A percentile compares a stretch with the other conserved stretches of the same genome.
These are phyloP conservation scores for Trichosporon sp. DNA, from an alignment of 1,284 basidiomycete genomes.

Conservation along the genomic window DNA sequence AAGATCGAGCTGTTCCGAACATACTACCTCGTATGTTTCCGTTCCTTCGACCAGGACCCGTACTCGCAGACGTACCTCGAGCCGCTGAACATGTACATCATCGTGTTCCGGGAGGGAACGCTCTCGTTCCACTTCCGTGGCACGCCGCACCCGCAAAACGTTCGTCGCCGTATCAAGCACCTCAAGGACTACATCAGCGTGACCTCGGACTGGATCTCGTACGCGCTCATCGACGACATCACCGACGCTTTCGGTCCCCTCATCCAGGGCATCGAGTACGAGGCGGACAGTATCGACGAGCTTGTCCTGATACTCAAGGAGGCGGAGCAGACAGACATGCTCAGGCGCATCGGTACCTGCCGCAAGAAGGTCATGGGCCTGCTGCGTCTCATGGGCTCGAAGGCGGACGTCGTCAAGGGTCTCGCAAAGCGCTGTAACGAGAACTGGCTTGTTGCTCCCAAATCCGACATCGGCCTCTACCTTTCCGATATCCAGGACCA, in stretches of 20 bases:
- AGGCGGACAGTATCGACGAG: conserved; percentile 98
- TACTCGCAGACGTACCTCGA: conserved; percentile 97
- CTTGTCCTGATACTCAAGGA: conserved; percentile 93
- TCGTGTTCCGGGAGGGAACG: conserved; percentile 98
- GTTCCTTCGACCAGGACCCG: conserved; percentile 97
- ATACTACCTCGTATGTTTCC: conserved; percentile 99
- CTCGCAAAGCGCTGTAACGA: conserved; percentile 95
- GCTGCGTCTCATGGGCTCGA: conserved; percentile 91
- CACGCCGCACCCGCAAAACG: conserved; percentile 96
- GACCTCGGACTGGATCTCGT: conserved; percentile 99
- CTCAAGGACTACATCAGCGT: conserved; percentile 99
- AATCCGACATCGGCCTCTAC: conserved; percentile 94
- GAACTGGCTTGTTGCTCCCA: conserved; percentile 97
- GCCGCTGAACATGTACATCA: conserved; percentile 99
- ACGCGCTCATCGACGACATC: conserved; percentile 98
- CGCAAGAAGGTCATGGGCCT: conserved; percentile 99
- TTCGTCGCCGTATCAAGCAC: conserved; percentile 96
- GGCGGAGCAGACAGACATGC: conserved; percentile 74
- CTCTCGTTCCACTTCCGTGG: conserved; percentile 97
- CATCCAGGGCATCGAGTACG: conserved; percentile 98
- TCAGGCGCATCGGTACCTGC: conserved; percentile 88
- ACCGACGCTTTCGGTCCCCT: conserved; percentile 98
- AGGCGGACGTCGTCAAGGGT: conserved; percentile 99
- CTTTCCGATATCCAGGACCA: conserved; percentile 96
- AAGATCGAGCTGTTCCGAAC: conserved; percentile 99